Evolutionary conservation across 1,284 basidiomycete species (phyloP), one percentile per base, ranked within the genome.

Genomic region (Heterobasidion occidentale): DNA sequence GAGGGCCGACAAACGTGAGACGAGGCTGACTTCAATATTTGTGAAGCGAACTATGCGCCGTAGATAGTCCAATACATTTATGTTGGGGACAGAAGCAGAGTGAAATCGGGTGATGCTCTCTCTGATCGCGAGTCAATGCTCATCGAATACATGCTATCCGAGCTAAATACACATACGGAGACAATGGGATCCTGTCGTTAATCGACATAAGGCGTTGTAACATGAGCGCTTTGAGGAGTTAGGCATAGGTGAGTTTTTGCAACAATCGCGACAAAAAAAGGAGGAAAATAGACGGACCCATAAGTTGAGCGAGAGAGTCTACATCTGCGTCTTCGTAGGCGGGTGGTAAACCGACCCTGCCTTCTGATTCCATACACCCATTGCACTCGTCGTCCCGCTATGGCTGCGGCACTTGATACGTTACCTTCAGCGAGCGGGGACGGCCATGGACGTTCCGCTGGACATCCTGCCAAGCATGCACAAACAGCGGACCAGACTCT

Each of bases 41-140:
- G 93, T 94, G 70, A 92, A 97, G 65, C 83, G 86, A 62, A 94
- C 88, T 66, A 98, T 94, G 58, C 94, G 88, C 61, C 86, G 81
- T 57, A 97, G 79, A 71, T 98, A 98, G 68, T 97, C 94, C 61
- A 91, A 74, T 53, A 97, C 84, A 60, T 78, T 79, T 68, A 97
- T 97, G 57, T 76, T 79, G 49, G 94, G 94, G 4, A 93, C 80
- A 9, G 92, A 84, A 60, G 93, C 81, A 46, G 94, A 96, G 73
- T 98, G 94, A 71, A 98, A 98, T 57, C 93, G 85, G 52, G 94
- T 96, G 61, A 98, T 79, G 60, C 83, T 82, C 79, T 91, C 84
- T 55, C 88, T 90, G 68, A 17, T n/a, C 11, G 15, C n/a, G 7
- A 38, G 36, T 34, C 12, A 58, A 61, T 38, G 48, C 17, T 33